Percentiles rank a stretch among this genome's conserved stretches.
phyloP scores from a whole-genome alignment of 1,139 yeast species.

The Hansenula sp. region DNA sequence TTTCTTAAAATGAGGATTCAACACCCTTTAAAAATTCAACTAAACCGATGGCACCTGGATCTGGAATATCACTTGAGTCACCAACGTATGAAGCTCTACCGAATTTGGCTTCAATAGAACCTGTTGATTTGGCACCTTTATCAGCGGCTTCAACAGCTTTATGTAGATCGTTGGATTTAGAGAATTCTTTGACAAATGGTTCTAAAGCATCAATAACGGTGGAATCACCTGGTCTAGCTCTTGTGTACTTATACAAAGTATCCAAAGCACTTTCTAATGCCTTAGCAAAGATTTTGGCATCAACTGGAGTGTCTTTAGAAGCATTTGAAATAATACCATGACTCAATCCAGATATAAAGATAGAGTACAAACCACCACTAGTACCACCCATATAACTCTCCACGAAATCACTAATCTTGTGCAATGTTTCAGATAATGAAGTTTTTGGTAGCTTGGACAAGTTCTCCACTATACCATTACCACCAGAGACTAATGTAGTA shows the following conservation, averaged over 20 bases:
- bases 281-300: conserved; percentile 33
- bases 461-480: conserved; percentile 61
- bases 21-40: conserved; percentile 63
- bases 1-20: conserved; percentile 15
- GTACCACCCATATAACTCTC: conserved; percentile 97
- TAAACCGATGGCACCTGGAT: conserved; percentile 89
- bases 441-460: conserved; percentile 42
- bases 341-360: conserved; percentile 67
- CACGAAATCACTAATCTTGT: conserved; percentile 67
- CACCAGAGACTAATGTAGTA: conserved; percentile 82
- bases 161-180: conserved; percentile 43
- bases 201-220: conserved; percentile 85
- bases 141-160: conserved; percentile 68
- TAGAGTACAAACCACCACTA: conserved; percentile 89
- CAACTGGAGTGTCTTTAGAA: conserved; percentile 28
- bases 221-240: conserved; percentile 87
- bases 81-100: conserved; percentile 93
- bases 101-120: conserved; percentile 73
- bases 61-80: conserved; percentile 58
- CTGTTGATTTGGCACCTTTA: conserved; percentile 74
- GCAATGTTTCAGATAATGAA: conserved; percentile 52
- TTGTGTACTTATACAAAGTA: conserved; percentile 73
- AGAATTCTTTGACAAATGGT: conserved; percentile 72
- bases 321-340: conserved; percentile 37
- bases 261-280: conserved; percentile 51